Percentiles rank a stretch among this genome's conserved stretches.
Evolutionary conservation across 2,329 filamentous ascomycete species (phyloP).

Genomic region (Monosporascus sp.): DNA sequence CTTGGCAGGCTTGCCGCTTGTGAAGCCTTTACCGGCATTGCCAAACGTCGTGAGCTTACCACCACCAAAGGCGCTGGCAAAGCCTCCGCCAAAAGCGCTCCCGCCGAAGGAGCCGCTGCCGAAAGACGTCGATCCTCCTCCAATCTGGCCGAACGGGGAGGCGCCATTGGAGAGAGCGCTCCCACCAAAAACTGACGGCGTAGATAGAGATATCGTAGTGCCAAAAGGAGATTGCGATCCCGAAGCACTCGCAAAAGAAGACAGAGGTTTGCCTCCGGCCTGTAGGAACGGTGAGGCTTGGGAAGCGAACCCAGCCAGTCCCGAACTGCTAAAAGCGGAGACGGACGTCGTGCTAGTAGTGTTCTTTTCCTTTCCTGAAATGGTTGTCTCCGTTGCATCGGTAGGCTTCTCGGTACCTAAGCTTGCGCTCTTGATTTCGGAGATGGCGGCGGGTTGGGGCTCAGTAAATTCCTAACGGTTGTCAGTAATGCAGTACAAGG

Average conservation of each 20-base stretch:
- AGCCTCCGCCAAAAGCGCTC: constrained; percentile 45
- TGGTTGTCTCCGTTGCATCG: constrained; percentile 7
- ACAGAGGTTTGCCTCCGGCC: constrained; percentile 20
- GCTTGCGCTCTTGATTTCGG: constrained; percentile 7
- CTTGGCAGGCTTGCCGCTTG: constrained; percentile 58
- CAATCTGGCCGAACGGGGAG: constrained; percentile 24
- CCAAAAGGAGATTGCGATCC: constrained; percentile 34
- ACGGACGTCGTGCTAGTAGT: constrained; percentile 39
- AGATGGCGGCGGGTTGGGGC: constrained; percentile 5
- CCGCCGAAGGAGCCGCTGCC: constrained; percentile 44
- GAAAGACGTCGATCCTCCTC: constrained; percentile 23
- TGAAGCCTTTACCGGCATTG: constrained; percentile 50
- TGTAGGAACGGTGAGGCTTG: constrained; percentile 45
- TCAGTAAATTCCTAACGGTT: constrained; percentile 8
- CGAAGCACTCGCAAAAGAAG: constrained; percentile 45
- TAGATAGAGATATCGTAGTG: constrained; percentile 31
- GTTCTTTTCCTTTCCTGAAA: constrained; percentile 25
- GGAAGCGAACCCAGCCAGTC: constrained; percentile 56
- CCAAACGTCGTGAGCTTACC: constrained; percentile 65
- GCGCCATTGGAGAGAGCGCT: constrained; percentile 23
- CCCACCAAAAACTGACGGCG: constrained; percentile 47
- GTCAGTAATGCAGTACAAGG: constrained; percentile 2
- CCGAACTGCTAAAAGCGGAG: constrained; percentile 59
- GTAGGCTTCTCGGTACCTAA: constrained; percentile 6
- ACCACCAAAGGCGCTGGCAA: constrained; percentile 33